These are phyloP conservation scores for Evansstolkia leycettana DNA, from an alignment of 495 filamentous ascomycete species.

Conservation along the genomic window DNA sequence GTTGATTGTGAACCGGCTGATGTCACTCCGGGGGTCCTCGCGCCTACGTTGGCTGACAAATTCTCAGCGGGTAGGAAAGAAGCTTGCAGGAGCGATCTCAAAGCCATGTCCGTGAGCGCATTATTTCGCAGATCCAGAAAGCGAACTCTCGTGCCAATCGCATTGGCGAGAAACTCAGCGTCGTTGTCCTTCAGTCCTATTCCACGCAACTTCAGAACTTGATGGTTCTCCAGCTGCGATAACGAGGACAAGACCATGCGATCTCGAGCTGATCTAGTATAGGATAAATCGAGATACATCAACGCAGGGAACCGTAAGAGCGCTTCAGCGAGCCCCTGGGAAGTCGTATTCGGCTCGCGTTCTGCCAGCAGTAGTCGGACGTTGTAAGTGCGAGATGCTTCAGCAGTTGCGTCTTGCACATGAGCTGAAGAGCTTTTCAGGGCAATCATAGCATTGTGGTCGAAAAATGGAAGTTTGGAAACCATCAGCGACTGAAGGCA, in stretches of 20 bases:
- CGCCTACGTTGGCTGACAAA: neutral
- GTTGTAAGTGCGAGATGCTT: conserved; percentile 14
- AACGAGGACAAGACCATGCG: conserved; percentile 32
- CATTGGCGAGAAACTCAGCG: conserved; percentile 38
- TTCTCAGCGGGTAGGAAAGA: conserved; percentile 28
- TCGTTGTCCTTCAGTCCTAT: conserved; percentile 45
- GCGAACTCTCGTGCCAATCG: conserved; percentile 39
- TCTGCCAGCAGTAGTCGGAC: conserved; percentile 46
- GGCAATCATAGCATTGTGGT: conserved; percentile 45
- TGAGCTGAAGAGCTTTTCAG: conserved; percentile 16
- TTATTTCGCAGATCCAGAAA: conserved; percentile 51
- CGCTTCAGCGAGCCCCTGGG: conserved; percentile 37
- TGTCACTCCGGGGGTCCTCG: neutral
- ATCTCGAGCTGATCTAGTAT: conserved; percentile 43
- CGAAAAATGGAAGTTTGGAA: conserved; percentile 49
- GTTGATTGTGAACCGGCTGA: conserved; percentile 2
- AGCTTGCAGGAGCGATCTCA: conserved; percentile 36
- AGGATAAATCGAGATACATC: conserved; percentile 50
- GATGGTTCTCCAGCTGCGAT: conserved; percentile 33
- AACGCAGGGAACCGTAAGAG: conserved; percentile 40
- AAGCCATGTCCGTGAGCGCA: conserved; percentile 41
- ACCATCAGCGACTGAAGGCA: conserved; percentile 50
- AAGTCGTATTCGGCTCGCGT: conserved; percentile 44
- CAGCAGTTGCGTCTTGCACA: conserved; percentile 10
- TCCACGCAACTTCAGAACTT: conserved; percentile 46